These are phyloP conservation scores for Paramecium caudatum DNA, from an alignment of 73 alveolate genomes.

Conservation along the genomic window DNA sequence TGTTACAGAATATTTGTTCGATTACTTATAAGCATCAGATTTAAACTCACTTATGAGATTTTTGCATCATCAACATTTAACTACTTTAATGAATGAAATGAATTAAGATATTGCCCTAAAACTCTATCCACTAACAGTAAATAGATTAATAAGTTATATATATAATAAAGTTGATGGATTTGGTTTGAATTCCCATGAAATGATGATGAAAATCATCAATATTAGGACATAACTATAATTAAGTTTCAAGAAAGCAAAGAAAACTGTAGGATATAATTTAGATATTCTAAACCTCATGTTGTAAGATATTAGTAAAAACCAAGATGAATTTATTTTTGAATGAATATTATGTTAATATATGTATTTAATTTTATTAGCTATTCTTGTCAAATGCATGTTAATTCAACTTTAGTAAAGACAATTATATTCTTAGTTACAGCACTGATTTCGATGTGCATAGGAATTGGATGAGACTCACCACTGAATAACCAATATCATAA, in stretches of 20 bases:
- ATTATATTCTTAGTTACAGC: slow-evolving; percentile 76
- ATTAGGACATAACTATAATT: slow-evolving; percentile 1
- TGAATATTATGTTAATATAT: background rate
- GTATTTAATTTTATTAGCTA: slow-evolving; percentile 13
- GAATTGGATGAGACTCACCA: slow-evolving; percentile 94
- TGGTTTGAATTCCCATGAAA: slow-evolving; percentile 48
- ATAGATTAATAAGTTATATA: slow-evolving; percentile 6
- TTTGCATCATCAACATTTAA: slow-evolving; percentile 50
- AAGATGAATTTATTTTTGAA: slow-evolving; percentile 56
- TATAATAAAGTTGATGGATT: slow-evolving; percentile 67
- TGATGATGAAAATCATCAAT: slow-evolving; percentile 11
- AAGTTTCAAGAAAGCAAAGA: background rate
- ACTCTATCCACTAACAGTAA: background rate
- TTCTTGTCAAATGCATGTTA: slow-evolving; percentile 33
- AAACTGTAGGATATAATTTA: background rate
- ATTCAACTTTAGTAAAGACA: slow-evolving; percentile 19
- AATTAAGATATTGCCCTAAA: slow-evolving; percentile 13
- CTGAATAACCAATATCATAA: slow-evolving; percentile 85
- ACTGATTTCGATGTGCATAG: slow-evolving; percentile 98
- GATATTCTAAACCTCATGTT: slow-evolving; percentile 48
- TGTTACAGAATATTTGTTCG: slow-evolving; percentile 25
- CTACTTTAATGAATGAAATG: slow-evolving; percentile 45
- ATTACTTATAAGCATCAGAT: background rate
- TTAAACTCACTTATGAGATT: slow-evolving; percentile 26
- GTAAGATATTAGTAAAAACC: background rate